phyloP scores from a whole-genome alignment of 2,329 filamentous ascomycete genomes.

The Ilyonectria robusta region DNA sequence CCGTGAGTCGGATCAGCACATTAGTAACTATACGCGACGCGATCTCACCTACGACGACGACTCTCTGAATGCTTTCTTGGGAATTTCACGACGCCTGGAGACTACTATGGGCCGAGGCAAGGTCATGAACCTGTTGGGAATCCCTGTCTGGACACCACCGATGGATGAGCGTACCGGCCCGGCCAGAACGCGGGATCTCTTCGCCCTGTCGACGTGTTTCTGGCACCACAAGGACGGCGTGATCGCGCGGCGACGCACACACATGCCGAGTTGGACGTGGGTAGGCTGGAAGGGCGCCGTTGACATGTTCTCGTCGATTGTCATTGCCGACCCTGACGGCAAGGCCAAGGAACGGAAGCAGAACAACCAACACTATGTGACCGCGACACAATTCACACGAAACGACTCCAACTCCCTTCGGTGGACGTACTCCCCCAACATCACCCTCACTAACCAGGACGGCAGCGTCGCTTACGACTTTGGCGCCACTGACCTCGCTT shows the following conservation, averaged over 20 bases:
- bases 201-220: slow-evolving; percentile 53
- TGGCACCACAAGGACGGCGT: slow-evolving; percentile 53
- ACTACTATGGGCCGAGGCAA: slow-evolving; percentile 49
- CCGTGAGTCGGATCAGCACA: slow-evolving; percentile 52
- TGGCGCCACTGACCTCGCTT: slow-evolving; percentile 24
- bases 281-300: slow-evolving; percentile 54
- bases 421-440: slow-evolving; percentile 54
- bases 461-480: slow-evolving; percentile 53
- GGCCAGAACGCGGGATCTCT: slow-evolving; percentile 51
- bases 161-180: slow-evolving; percentile 35
- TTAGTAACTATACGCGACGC: slow-evolving; percentile 50
- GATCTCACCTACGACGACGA: slow-evolving; percentile 50
- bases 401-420: slow-evolving; percentile 49
- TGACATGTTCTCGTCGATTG: slow-evolving; percentile 52
- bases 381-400: slow-evolving; percentile 52
- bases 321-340: slow-evolving; percentile 50
- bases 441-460: slow-evolving; percentile 48
- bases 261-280: slow-evolving; percentile 56
- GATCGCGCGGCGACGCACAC: slow-evolving; percentile 45
- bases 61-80: slow-evolving; percentile 52
- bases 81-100: slow-evolving; percentile 50
- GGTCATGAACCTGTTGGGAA: slow-evolving; percentile 50
- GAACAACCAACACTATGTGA: slow-evolving; percentile 54
- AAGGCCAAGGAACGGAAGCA: slow-evolving; percentile 49
- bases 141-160: slow-evolving; percentile 51